These are phyloP conservation scores for Cyclostephanos tholiformis DNA, from an alignment of 108 stramenopile genomes.

Conservation along the genomic window DNA sequence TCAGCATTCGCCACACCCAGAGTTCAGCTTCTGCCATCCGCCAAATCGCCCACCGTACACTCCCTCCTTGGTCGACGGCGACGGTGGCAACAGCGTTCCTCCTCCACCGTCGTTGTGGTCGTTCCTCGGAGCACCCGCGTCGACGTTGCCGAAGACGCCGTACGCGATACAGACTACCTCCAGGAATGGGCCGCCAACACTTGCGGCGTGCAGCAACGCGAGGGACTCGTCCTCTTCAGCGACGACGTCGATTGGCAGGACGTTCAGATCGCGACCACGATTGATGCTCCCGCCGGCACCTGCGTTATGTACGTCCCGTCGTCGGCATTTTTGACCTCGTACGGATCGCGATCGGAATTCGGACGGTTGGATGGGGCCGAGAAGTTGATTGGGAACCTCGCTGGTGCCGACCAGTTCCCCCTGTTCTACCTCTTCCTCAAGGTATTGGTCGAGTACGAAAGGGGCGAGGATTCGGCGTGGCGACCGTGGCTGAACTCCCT, in stretches of 20 bases:
- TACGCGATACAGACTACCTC: slow-evolving; percentile 49
- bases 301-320: slow-evolving; percentile 53
- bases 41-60: too few species aligned
- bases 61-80: neutral
- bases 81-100: neutral
- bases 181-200: slow-evolving; percentile 38
- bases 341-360: slow-evolving; percentile 39
- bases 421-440: slow-evolving; percentile 45
- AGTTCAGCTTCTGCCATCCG: too few species aligned
- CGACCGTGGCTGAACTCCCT: slow-evolving; percentile 54
- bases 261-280: slow-evolving; percentile 40
- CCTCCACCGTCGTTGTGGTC: neutral
- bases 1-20: too few species aligned
- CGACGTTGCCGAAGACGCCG: slow-evolving; percentile 43
- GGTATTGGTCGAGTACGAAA: slow-evolving; percentile 52
- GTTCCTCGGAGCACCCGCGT: slow-evolving; percentile 5
- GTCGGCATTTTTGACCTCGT: slow-evolving; percentile 39
- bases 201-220: slow-evolving; percentile 33
- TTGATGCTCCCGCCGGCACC: slow-evolving; percentile 49
- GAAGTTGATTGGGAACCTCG: slow-evolving; percentile 25
- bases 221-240: slow-evolving; percentile 48
- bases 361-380: slow-evolving; percentile 34
- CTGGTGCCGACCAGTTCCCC: slow-evolving; percentile 27
- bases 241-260: slow-evolving; percentile 40
- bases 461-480: slow-evolving; percentile 41